Evolutionary conservation across 2,329 filamentous ascomycete species (phyloP).

Genomic region (Aureobasidium musti): DNA sequence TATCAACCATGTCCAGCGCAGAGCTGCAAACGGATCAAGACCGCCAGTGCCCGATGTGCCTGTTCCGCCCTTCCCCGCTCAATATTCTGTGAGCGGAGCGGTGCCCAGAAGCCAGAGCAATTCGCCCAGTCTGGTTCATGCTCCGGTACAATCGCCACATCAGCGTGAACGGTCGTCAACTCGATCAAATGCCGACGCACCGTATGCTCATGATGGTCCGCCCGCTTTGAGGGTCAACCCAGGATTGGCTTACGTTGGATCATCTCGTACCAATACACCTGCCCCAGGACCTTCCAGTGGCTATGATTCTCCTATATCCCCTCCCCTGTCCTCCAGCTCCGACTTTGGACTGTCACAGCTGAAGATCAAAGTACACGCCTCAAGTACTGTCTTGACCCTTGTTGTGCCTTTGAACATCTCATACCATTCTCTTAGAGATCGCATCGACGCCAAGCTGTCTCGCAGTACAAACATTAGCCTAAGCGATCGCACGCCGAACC

Average conservation of each 20-base stretch:
- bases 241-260: slow-evolving; percentile 8
- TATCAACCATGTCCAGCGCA: slow-evolving; percentile 68
- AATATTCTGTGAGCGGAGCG: slow-evolving; percentile 32
- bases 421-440: slow-evolving; percentile 89
- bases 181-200: slow-evolving; percentile 24
- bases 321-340: slow-evolving; percentile 38
- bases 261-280: slow-evolving; percentile 22
- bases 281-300: background rate
- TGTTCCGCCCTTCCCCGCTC: slow-evolving; percentile 55
- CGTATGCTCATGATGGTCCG: slow-evolving; percentile 51
- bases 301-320: slow-evolving; percentile 47
- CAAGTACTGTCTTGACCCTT: slow-evolving; percentile 89
- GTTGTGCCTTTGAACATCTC: slow-evolving; percentile 95
- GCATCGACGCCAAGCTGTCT: slow-evolving; percentile 92
- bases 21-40: slow-evolving; percentile 54
- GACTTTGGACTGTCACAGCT: slow-evolving; percentile 61
- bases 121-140: slow-evolving; percentile 64
- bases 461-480: slow-evolving; percentile 84
- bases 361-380: slow-evolving; percentile 93
- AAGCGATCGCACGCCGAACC: slow-evolving; percentile 56
- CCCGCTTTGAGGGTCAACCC: slow-evolving; percentile 46
- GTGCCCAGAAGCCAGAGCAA: slow-evolving; percentile 76
- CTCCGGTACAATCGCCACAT: slow-evolving; percentile 66
- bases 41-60: slow-evolving; percentile 48
- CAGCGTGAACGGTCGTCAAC: slow-evolving; percentile 59